phyloP scores from a whole-genome alignment of 2,329 filamentous ascomycete genomes.

The Zymoseptoria crescenta region DNA sequence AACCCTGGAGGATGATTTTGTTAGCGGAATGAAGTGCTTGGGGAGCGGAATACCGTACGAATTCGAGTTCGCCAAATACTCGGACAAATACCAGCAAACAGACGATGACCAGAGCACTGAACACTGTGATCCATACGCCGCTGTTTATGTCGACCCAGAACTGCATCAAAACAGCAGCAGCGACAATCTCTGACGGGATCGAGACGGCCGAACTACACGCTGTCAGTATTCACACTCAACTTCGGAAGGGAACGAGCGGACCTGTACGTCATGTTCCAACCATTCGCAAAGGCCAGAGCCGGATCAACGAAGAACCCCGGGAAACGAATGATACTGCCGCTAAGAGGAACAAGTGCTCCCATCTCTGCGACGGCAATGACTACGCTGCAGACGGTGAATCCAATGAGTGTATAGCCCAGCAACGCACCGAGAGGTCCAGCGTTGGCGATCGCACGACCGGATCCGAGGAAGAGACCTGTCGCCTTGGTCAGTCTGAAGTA shows the following conservation, averaged over 20 bases:
- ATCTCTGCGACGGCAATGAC: slow-evolving; percentile 12
- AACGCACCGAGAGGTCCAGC: slow-evolving; percentile 25
- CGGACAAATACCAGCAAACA: slow-evolving; percentile 8
- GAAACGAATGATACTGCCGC: slow-evolving; percentile 8
- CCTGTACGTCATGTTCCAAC: slow-evolving; percentile 10
- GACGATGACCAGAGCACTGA: slow-evolving; percentile 8
- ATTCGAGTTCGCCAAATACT: slow-evolving; percentile 17
- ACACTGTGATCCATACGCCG: slow-evolving; percentile 12
- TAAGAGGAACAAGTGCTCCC: slow-evolving; percentile 11
- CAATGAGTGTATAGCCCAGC: slow-evolving; percentile 11
- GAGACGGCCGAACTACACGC: slow-evolving; percentile 4
- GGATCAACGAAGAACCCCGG: slow-evolving; percentile 14
- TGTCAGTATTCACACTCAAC: not conserved
- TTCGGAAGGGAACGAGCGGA: not conserved
- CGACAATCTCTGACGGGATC: slow-evolving; percentile 12
- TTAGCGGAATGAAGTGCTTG: not conserved
- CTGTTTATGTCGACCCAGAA: slow-evolving; percentile 12
- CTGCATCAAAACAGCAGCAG: slow-evolving; percentile 7
- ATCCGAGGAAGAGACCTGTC: slow-evolving; percentile 30
- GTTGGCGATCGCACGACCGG: slow-evolving; percentile 28
- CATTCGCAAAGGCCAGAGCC: slow-evolving; percentile 10
- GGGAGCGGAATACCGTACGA: not conserved
- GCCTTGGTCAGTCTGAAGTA: not conserved
- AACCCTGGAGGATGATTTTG: not conserved
- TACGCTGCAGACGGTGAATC: slow-evolving; percentile 8